Base-by-base conservation (phyloP, 1,284 basidiomycete genomes). In the Cutaneotrichosporon sp. region DNA sequence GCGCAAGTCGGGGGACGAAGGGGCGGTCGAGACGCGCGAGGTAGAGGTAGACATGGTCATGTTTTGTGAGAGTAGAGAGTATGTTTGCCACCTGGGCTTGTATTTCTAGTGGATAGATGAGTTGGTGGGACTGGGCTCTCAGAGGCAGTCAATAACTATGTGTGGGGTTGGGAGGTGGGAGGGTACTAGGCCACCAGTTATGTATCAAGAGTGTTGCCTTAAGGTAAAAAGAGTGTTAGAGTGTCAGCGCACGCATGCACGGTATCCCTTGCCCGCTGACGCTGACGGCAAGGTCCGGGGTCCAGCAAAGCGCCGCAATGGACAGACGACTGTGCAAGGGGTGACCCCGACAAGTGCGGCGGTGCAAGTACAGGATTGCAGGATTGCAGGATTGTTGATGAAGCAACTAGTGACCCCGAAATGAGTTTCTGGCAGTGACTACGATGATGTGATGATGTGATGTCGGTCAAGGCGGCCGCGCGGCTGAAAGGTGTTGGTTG, bases 1-100 rank as follows among this genome's bases (percentile, higher is more conserved):
- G 55, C 60, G 62, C 46, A 69, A 50, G 31, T 66, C 68, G 36
- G 72, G 70, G 5, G 75, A 72, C 5, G 73, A 69, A 16, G 74
- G 70, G 47, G 73, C 70, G 47, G 68, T 67, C 13, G 73, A 73
- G 38, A 56, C 60, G 26, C 56, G 10, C 14, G 66, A 68, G 50
- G 60, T 63, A 50, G 55, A 55, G 57, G 36, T 18, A n/a, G 51
- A 40, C 22, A 36, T 57, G 46, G n/a, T 51, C 34, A 10, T 57
- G 26, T 26, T 51, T 10, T 22, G 31, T 46, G 31, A 11, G 31
- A 18, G 22, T 56, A 57, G 51, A 5, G 57, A 50, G 34, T 36
- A 53, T 57, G 56, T 36, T 16, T 34, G 51, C 51, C 31, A 6
- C 18, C 51, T 49, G 34, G 14, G 42, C 26, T 52, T 50, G 32